Base-by-base conservation (phyloP, 805 yeast genomes). In the Dipodascus geniculatus region DNA sequence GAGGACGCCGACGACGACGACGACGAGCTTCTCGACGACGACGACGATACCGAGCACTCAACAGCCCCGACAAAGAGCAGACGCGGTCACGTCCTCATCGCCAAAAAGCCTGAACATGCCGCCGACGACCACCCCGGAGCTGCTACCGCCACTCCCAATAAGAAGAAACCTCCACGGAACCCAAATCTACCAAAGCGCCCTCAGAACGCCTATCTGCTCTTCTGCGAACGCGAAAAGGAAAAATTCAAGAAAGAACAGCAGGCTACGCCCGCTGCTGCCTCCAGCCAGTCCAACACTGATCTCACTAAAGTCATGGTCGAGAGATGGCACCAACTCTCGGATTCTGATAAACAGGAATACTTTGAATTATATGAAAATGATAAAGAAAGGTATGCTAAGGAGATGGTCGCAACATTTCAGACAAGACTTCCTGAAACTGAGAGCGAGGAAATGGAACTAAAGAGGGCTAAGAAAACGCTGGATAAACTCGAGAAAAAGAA, bases 181-280 rank as follows among this genome's bases (percentile, higher is more conserved):
- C 96, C 96, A 8, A 82, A 81, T 60, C 75, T 84, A 62, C 97
- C 96, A 20, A 87, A 85, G 61, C 75, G 95, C 62, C 96, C 96
- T 3, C 83, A 93, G 2, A 90, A 89, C 67, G 96, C 96, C 3
- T 90, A 89, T 63, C 73, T 87, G 57, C 78, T 87, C 42, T 89
- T 85, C 64, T 90, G 96, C 68, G 97, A 90, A 55, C 71, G 78
- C 70, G 95, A 87, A 63, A 86, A 86, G 67, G 96, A 87, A 49
- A 73, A 77, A 51, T 76, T 87, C 42, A 80, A 79, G 57, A 74
- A 76, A 51, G 79, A 77, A 56, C 72, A 81, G 53, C 85, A 79
- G 56, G 44, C 17, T 38, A 6, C 33, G 6, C 19, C 44, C 4
- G 14, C 6, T 6, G 4, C 20, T n/a, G 44, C 44, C 4, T 3